Base-by-base conservation (phyloP, 495 filamentous ascomycete species). In the Echria macrotheca region DNA sequence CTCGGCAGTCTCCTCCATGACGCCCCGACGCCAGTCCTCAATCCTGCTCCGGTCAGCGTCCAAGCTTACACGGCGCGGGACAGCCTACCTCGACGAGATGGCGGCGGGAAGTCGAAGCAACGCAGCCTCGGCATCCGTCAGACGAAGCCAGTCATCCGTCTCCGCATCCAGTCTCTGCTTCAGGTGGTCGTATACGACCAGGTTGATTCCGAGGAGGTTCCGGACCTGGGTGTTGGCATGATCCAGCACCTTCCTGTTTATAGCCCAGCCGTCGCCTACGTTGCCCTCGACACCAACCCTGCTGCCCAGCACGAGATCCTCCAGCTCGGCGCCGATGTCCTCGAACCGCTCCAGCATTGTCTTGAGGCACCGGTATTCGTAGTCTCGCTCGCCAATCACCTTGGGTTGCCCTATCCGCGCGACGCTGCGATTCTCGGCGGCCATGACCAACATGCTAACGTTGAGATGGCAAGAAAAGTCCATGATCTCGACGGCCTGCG, bases 371-470 rank as follows among this genome's bases (percentile, higher is more conserved):
- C 15, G 12, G 9, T 47, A 37, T 21, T 52, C 48, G 22, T 31
- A 24, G 22, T 40, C 31, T 4, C 14, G 36, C 0, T 26, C 7
- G 1, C 21, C 15, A 8, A 39, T 36, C 12, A 32, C 42, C 11
- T 19, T 19, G 2, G 48, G 47, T 32, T 44, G 33, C 2, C 5
- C 10, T 10, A 1, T 1, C 11, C 43, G 53, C n/a, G n/a, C n/a
- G n/a, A n/a, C n/a, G n/a, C n/a, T n/a, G 17, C 48, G 24, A 10
- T 41, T 53, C 17, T 60, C 57, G 8, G 57, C 57, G 2, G 31
- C 57, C 28, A 57, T 54, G 17, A 50, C 38, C 44, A 46, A 10
- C 54, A 60, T 43, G 25, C 39, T 42, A 2, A 17, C 39, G 0
- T 17, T 26, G 14, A 50, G 23, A 4, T 36, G 35, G 17, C 47